Evolutionary conservation across 1,284 basidiomycete genomes (phyloP).

Genomic region (Trametes versicolor): DNA sequence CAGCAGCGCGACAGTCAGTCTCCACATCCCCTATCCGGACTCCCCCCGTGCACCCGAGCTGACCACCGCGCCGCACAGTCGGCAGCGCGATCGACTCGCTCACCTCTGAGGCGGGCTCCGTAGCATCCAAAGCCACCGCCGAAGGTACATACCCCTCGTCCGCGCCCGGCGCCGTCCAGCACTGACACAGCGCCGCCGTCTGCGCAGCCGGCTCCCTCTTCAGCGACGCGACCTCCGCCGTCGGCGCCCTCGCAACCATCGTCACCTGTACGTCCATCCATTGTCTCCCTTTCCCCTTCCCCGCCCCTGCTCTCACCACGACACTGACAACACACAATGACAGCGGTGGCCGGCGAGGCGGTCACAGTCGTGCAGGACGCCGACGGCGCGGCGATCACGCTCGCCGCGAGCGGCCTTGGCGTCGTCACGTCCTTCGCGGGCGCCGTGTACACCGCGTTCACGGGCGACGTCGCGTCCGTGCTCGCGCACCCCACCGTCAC

Average conservation of each 20-base stretch:
- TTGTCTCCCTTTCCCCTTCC: constrained; percentile 3
- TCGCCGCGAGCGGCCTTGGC: constrained; percentile 57
- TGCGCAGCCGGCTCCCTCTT: constrained; percentile 19
- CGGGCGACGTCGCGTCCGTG: constrained; percentile 28
- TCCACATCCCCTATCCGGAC: too few species aligned
- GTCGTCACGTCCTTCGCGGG: constrained; percentile 60
- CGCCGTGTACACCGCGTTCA: constrained; percentile 55
- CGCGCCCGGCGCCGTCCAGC: too few species aligned
- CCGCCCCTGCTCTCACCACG: neutral
- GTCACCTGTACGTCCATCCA: constrained; percentile 59
- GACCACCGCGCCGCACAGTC: too few species aligned
- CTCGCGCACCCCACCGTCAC: constrained; percentile 33
- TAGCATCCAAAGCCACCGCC: constrained; percentile 24
- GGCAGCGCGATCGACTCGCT: constrained; percentile 36
- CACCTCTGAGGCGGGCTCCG: constrained; percentile 42
- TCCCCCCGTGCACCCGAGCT: too few species aligned
- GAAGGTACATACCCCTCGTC: neutral
- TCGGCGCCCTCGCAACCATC: constrained; percentile 47
- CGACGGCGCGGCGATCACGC: constrained; percentile 62
- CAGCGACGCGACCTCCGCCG: constrained; percentile 37
- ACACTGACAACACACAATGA: neutral
- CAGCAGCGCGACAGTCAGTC: too few species aligned
- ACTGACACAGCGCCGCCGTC: neutral
- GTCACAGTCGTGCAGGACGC: constrained; percentile 51
- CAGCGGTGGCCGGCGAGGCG: constrained; percentile 54